Base-by-base conservation (phyloP, 495 filamentous ascomycete genomes). In the Penicillium longicatenatum region DNA sequence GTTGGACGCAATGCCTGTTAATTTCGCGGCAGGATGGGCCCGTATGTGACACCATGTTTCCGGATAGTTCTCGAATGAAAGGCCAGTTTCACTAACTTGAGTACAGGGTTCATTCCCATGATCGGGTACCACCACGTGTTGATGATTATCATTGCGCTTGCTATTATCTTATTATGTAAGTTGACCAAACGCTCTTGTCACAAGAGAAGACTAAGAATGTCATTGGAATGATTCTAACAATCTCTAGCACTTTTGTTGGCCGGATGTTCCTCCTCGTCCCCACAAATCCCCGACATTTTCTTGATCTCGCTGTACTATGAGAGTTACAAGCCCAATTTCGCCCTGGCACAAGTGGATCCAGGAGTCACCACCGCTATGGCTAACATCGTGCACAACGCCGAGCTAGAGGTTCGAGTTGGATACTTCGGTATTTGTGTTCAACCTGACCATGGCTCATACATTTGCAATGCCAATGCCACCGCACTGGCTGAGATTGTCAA, bases 101-200 rank as follows among this genome's bases (percentile, higher is more conserved):
- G 35, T 35, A 1, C 63, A 96, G 92, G 91, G 65, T 85, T 93
- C 67, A 82, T 97, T 77, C 93, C 94, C 57, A 91, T 96, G 76
- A 86, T 99, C 58, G 94, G 95, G 59, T 99, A 98, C 75, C 94
- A 99, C 75, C 94, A 99, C 84, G 89, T 97, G 46, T 82, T 99
- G 62, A 98, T 99, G 94, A 89, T 98, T 62, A 76, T 99, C 50
- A 96, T 98, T 66, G 92, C 91, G 37, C 80, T 97, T 45, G 84
- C 93, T 2, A 97, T 98, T 68, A 94, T 98, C 74, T 77, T 98
- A 69, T 82, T 98, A 54, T 98, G 93, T 98, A 80, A 75, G 93
- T 79, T 20, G 26, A 26, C 26, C 19, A 17, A 31, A 31, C n/a
- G 19, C 1, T 24, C 45, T 20, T 45, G 29, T 24, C 19, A 11